phyloP scores from a whole-genome alignment of 345 rosid species.

The Syzygium aqueum region DNA sequence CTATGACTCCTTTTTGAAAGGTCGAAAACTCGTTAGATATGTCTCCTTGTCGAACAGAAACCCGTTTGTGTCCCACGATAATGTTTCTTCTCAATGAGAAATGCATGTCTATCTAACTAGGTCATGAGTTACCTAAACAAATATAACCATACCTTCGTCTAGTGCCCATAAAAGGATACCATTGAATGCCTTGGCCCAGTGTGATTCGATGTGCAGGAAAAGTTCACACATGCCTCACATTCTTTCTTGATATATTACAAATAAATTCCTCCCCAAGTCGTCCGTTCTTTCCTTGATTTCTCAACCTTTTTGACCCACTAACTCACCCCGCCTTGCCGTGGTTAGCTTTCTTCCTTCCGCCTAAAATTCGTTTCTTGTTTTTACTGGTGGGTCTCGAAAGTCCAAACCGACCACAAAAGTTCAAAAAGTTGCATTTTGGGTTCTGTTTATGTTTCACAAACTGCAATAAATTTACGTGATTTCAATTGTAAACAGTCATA shows the following conservation, averaged over 20 bases:
- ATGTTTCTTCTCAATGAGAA: background rate
- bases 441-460: background rate
- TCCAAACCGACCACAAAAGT: background rate
- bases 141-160: background rate
- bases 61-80: fast-evolving
- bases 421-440: background rate
- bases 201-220: background rate
- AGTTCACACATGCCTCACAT: background rate
- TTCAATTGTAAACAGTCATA: background rate
- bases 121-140: background rate
- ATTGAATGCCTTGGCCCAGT: background rate
- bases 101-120: background rate
- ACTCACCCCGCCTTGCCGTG: background rate
- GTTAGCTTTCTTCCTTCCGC: background rate
- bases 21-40: background rate
- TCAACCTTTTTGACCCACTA: background rate
- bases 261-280: background rate
- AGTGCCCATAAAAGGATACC: background rate
- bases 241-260: background rate
- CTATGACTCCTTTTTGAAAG: background rate
- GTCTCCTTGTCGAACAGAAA: background rate
- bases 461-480: background rate
- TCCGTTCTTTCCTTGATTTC: background rate
- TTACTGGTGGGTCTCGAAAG: background rate
- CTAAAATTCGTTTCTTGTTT: background rate